Evolutionary conservation across 305 asterid species (phyloP).

Genomic region (Fraxinus floribunda): DNA sequence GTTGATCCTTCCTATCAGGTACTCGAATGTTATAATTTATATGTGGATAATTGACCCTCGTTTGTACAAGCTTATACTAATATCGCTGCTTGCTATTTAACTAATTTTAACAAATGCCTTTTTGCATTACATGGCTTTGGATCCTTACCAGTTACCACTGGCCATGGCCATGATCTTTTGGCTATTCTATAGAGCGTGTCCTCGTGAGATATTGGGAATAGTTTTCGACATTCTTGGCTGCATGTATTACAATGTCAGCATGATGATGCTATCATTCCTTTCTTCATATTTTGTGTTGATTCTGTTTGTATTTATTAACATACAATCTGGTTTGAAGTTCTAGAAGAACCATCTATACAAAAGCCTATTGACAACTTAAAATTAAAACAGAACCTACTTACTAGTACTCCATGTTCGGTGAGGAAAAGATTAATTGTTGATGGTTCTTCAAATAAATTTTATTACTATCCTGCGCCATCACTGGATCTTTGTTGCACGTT

Average conservation of each 20-base stretch:
- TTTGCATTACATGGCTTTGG: background rate
- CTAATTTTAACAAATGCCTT: constrained; percentile 5
- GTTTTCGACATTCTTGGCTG: background rate
- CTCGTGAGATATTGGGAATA: background rate
- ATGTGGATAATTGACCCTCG: background rate
- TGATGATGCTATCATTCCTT: constrained; percentile 6
- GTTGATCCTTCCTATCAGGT: constrained; percentile 99
- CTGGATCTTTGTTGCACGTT: background rate
- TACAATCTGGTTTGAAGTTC: background rate
- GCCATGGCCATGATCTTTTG: background rate
- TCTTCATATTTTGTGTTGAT: background rate
- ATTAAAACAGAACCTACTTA: background rate
- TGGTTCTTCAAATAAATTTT: constrained; percentile 7
- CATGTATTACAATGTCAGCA: background rate
- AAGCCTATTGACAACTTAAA: background rate
- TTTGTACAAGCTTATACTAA: background rate
- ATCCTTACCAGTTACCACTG: background rate
- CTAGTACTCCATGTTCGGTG: background rate
- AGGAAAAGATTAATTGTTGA: background rate
- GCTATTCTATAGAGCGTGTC: background rate
- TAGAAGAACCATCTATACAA: background rate
- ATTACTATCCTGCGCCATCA: background rate
- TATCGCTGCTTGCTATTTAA: background rate
- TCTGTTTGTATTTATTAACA: background rate
- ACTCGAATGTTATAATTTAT: constrained; percentile 9